Conservation (phyloP, 2,329 filamentous ascomycete genomes). For the Botryotinia globosa region DNA sequence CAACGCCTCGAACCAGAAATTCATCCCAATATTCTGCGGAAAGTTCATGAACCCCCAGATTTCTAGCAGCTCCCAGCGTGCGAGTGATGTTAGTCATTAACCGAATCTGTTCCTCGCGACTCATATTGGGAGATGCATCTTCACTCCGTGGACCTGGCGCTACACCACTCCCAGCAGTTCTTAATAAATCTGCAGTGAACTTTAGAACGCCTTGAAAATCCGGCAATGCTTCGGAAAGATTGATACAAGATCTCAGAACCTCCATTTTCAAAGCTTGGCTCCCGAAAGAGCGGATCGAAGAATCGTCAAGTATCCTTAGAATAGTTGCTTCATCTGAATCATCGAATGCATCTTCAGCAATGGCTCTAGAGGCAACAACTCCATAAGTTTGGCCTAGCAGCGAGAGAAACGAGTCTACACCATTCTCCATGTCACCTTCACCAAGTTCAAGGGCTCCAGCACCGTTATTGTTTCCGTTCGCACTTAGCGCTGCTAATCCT, state of each 20-base stretch:
- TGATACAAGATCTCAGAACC: constrained; percentile 83
- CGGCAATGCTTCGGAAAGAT: constrained; percentile 88
- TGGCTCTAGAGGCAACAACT: constrained; percentile 44
- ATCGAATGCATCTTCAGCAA: constrained; percentile 30
- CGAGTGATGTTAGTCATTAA: constrained; percentile 83
- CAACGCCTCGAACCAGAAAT: constrained; percentile 78
- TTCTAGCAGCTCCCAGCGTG: constrained; percentile 73
- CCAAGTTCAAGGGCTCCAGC: constrained; percentile 58
- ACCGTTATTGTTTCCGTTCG: constrained; percentile 49
- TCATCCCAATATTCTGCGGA: constrained; percentile 95
- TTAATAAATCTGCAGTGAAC: constrained; percentile 80
- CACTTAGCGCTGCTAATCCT: constrained; percentile 68
- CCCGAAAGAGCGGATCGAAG: constrained; percentile 65
- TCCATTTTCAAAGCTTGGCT: constrained; percentile 79
- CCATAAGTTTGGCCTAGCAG: constrained; percentile 62
- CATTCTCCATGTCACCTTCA: constrained; percentile 63
- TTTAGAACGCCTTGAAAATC: constrained; percentile 88
- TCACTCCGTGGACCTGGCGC: constrained; percentile 68
- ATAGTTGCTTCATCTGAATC: constrained; percentile 54
- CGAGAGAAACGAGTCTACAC: constrained; percentile 61
- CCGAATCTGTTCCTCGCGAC: constrained; percentile 78
- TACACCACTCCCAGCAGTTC: constrained; percentile 76
- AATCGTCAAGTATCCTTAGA: constrained; percentile 58
- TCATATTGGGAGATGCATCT: constrained; percentile 67
- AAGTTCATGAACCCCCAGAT: constrained; percentile 67